A percentile compares a stretch with the other conserved stretches of the same genome.
Conservation (phyloP, 140 eudicot genomes). For the Erigeron philadelphicus region DNA sequence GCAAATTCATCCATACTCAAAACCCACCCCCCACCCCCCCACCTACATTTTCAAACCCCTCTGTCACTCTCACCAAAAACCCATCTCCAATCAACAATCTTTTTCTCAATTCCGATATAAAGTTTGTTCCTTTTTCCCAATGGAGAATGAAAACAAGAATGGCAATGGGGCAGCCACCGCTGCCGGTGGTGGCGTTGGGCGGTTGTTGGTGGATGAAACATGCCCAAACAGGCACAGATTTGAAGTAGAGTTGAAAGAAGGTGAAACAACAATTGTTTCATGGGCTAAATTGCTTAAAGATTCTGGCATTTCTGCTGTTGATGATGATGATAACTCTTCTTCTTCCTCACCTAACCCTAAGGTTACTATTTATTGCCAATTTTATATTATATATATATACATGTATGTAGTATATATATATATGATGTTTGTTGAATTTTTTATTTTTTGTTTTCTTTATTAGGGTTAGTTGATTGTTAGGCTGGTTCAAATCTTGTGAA, state of each 20-base stretch:
- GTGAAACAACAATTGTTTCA: conserved; percentile 32
- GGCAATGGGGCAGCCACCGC: neutral
- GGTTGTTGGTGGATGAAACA: conserved; percentile 28
- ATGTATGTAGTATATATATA: neutral
- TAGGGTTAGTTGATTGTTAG: conserved; percentile 20
- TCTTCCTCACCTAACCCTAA: conserved; percentile 10
- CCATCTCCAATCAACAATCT: too few species aligned
- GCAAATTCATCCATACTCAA: too few species aligned
- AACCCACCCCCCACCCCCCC: too few species aligned
- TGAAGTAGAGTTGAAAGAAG: conserved; percentile 25
- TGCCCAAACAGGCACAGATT: conserved; percentile 13
- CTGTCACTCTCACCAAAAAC: too few species aligned
- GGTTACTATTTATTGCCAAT: neutral
- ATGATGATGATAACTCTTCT: neutral
- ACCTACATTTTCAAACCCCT: too few species aligned
- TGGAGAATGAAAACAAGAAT: conserved; percentile 4
- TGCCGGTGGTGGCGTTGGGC: neutral
- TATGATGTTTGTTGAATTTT: neutral
- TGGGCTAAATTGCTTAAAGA: conserved; percentile 24
- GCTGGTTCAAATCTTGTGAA: neutral
- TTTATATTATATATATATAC: neutral
- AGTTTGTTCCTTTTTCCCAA: neutral
- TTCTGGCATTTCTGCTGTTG: conserved; percentile 23
- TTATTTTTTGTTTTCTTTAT: neutral
- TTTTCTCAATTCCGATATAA: neutral